phyloP scores from a whole-genome alignment of 352 stramenopile species.

The Phytopythium montanum region DNA sequence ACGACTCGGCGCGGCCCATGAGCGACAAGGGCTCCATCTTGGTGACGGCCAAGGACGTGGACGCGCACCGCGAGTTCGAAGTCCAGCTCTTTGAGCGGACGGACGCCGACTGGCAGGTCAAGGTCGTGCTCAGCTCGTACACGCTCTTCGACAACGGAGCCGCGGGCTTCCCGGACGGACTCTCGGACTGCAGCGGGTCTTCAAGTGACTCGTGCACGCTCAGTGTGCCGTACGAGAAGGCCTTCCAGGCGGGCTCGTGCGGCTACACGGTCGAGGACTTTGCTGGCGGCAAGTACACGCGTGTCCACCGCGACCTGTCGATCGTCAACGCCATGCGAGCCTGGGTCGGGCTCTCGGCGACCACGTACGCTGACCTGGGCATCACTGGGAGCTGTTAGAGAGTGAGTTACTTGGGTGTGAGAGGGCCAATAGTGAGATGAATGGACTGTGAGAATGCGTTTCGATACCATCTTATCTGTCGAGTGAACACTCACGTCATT shows the following conservation, averaged over 20 bases:
- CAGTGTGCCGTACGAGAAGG: constrained; percentile 46
- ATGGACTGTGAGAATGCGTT: neutral
- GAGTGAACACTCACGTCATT: neutral
- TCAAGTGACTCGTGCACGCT: constrained; percentile 28
- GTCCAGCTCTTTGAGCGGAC: constrained; percentile 45
- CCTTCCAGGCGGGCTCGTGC: constrained; percentile 44
- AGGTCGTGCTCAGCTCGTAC: constrained; percentile 69
- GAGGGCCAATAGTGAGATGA: neutral
- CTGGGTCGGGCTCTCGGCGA: constrained; percentile 39
- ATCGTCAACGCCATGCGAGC: constrained; percentile 67
- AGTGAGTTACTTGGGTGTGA: no score
- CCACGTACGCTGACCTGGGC: constrained; percentile 26
- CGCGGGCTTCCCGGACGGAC: constrained; percentile 49
- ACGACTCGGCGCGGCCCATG: constrained; percentile 54
- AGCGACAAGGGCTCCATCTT: constrained; percentile 46
- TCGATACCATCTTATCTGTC: neutral
- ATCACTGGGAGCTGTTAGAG: constrained; percentile 41
- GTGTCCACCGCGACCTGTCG: constrained; percentile 57
- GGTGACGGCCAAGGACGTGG: constrained; percentile 47
- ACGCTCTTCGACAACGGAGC: constrained; percentile 46
- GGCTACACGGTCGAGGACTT: constrained; percentile 58
- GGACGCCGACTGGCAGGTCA: constrained; percentile 63
- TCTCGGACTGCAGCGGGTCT: constrained; percentile 37
- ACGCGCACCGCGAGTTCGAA: constrained; percentile 56
- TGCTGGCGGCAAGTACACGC: constrained; percentile 54